A percentile compares a stretch with the other conserved stretches of the same genome.
Conservation (phyloP, 164 flowering plant species). For the Cinnamomum chago region DNA sequence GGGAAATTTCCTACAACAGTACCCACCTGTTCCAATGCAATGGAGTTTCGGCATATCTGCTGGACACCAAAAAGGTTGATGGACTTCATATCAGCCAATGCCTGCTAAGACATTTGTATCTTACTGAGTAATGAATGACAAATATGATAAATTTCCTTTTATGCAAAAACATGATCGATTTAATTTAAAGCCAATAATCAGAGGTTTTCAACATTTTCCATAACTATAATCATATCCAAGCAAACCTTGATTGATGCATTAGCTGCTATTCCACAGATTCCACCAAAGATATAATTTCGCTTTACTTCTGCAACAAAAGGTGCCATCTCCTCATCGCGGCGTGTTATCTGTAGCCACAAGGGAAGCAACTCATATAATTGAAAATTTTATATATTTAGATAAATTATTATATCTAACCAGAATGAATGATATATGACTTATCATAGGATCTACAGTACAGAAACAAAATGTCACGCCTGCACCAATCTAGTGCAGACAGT, state of each 20-base stretch:
- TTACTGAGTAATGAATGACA: not conserved
- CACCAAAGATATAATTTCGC: conserved; percentile 90
- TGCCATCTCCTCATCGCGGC: conserved; percentile 95
- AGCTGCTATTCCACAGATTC: conserved; percentile 85
- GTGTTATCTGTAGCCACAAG: conserved; percentile 58
- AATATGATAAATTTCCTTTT: too few relatives aligned
- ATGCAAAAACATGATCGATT: not conserved
- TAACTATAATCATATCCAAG: not conserved
- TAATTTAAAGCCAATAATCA: not conserved
- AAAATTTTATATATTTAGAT: too few relatives aligned
- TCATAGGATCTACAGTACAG: too few relatives aligned
- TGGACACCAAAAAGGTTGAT: conserved; percentile 98
- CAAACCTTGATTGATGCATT: conserved; percentile 82
- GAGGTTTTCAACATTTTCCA: too few relatives aligned
- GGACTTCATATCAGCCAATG: conserved; percentile 85
- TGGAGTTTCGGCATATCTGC: conserved; percentile 94
- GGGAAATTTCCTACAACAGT: not conserved
- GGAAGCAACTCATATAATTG: not conserved
- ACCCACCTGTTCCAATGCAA: conserved; percentile 96
- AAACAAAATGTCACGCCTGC: too few relatives aligned
- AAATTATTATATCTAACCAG: too few relatives aligned
- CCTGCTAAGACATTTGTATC: conserved; percentile 40
- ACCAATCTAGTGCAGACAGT: too few relatives aligned
- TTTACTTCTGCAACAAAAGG: conserved; percentile 79
- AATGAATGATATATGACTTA: too few relatives aligned